These are phyloP conservation scores for Penicillium subrubescens DNA, from an alignment of 495 filamentous ascomycete species.

Conservation along the genomic window DNA sequence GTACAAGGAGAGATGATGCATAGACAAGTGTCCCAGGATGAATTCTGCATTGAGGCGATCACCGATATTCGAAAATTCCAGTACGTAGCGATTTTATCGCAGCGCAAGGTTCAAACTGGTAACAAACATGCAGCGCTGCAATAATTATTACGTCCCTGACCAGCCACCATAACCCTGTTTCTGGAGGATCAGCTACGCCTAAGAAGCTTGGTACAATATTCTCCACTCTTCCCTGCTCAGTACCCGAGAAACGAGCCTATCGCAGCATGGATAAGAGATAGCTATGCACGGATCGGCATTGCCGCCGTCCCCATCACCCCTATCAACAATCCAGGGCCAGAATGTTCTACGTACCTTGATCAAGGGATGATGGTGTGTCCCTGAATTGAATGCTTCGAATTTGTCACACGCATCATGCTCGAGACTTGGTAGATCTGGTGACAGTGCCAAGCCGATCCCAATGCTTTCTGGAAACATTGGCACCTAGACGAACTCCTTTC, in stretches of 20 bases:
- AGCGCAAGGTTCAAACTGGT: neutral
- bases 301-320: neutral
- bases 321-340: neutral
- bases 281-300: slow-evolving; percentile 10
- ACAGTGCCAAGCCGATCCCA: neutral
- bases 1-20: no score
- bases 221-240: slow-evolving; percentile 6
- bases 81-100: neutral
- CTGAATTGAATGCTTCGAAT: neutral
- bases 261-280: neutral
- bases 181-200: neutral
- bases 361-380: slow-evolving; percentile 5
- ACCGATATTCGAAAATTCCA: neutral
- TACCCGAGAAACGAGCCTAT: neutral
- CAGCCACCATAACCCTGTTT: neutral
- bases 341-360: slow-evolving; percentile 1
- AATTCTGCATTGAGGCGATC: neutral
- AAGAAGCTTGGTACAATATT: slow-evolving; percentile 10
- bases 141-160: neutral
- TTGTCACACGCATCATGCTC: neutral
- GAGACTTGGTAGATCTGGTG: neutral
- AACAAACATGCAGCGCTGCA: neutral
- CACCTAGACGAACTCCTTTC: neutral
- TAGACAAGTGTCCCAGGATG: no score
- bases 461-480: slow-evolving; percentile 11